Evolutionary conservation across 2,329 filamentous ascomycete genomes (phyloP), one percentile per base, ranked within the genome.

Genomic region (Verticillium albo-atrum): DNA sequence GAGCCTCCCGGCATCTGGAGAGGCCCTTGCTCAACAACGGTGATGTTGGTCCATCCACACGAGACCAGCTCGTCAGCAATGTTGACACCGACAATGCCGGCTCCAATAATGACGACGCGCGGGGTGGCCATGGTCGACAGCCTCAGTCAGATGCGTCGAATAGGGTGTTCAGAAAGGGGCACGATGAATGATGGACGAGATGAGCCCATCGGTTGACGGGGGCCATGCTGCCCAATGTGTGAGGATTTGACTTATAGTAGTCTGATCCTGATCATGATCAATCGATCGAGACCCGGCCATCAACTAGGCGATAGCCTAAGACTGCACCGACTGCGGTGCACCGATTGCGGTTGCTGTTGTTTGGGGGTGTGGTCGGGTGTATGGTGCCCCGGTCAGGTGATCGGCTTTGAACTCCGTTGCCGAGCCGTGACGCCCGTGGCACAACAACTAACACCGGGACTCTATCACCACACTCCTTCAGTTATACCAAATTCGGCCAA

Each of bases 71-170:
- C 85, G 65, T 88, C 85, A 55, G 85, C 85, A 55, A 88, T 72
- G 61, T 88, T 88, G 60, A 80, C 79, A 54, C 85, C 85, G 60
- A 88, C 85, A 60, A 88, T 87, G 54, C 85, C 85, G 56, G 85
- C 85, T 37, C 85, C 85, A 61, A 86, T 84, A 61, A 86, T 84
- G 60, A 86, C 80, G 61, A 86, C 80, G 64, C 77, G 73, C 65
- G 77, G 72, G 68, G 68, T 65, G 50, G 68, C 64, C 74, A 77
- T 77, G 20, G 34, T 59, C 15, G 35, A 26, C 28, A 59, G n/a
- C n/a, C n/a, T 28, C 20, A 23, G 27, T 20, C n/a, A 25, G 5
- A 12, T 17, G 35, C 55, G 56, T 27, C 53, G 12, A 4, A 35
- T 12, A 0, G n/a, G 28, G 25, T 25, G 25, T 15, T 20, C 27